Base-by-base conservation (phyloP, 345 rosid genomes). In the Eucalyptus curtisii region DNA sequence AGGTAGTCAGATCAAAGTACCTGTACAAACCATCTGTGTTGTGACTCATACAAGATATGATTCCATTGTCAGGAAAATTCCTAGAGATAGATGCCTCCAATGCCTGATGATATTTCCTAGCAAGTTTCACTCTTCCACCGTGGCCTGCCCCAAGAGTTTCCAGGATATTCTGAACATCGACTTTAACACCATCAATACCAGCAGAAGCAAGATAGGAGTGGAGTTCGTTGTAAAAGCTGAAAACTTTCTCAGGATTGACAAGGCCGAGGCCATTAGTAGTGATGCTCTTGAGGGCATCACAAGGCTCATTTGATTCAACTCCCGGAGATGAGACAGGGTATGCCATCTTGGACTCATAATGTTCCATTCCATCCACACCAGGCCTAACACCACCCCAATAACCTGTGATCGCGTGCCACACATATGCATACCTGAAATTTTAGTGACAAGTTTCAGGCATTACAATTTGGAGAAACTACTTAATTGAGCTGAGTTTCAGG, bases 111-210 rank as follows among this genome's bases (percentile, higher is more conserved):
- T 95, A 95, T 80, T 93, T 93, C 87, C 95, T 92, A 30, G 97
- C 91, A 86, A 94, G 94, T 90, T 94, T 90, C 88, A 95, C 96
- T 90, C 97, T 93, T 89, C 97, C 96, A 19, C 96, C 95, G 13
- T 94, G 92, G 68, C 95, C 94, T 10, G 91, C 93, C 17, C 97
- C 96, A 14, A 95, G 96, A 76, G 96, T 94, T 91, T 94, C 96
- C 2, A 96, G 94, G 90, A 96, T 95, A 91, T 95, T 95, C 82
- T 95, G 98, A 71, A 95, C 99, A 88, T 95, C 98, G 40, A 96
- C 98, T 92, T 96, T 95, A 88, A 95, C 96, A 37, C 98, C 98
- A 59, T 95, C 96, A 6, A 95, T 91, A 30, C 98, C 96, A 84
- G 95, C 94, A 10, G 95, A 92, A 40, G 99, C 93, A 19, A 96